These are phyloP conservation scores for Apiotrichum sp. DNA, from an alignment of 1,284 basidiomycete genomes.

Conservation along the genomic window DNA sequence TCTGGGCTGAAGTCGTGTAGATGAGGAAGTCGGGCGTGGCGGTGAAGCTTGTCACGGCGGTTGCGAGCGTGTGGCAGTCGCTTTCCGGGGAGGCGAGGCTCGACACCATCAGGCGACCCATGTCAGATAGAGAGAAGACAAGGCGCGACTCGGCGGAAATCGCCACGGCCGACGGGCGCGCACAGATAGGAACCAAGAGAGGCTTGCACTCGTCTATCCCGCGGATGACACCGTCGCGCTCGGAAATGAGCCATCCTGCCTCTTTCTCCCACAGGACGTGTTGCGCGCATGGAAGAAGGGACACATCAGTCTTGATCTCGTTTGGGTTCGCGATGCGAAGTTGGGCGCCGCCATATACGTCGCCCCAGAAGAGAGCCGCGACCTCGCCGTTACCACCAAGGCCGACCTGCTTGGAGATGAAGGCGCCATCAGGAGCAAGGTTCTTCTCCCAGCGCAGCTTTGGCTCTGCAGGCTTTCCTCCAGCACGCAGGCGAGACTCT, in stretches of 20 bases:
- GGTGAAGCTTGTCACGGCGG: conserved; percentile 71
- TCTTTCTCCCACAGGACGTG: conserved; percentile 26
- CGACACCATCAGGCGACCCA: conserved; percentile 58
- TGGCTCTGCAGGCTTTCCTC: conserved; percentile 57
- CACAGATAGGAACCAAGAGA: conserved; percentile 20
- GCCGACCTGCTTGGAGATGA: conserved; percentile 32
- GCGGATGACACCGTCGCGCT: conserved; percentile 22
- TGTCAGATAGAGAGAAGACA: conserved; percentile 62
- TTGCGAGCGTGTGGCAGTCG: conserved; percentile 50
- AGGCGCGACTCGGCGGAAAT: conserved; percentile 34
- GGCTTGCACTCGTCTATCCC: conserved; percentile 10
- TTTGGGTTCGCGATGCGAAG: conserved; percentile 11
- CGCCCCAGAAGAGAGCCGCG: conserved; percentile 25
- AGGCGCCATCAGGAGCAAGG: conserved; percentile 11
- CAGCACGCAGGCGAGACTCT: conserved; percentile 50
- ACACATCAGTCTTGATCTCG: not conserved
- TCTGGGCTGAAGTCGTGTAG: conserved; percentile 79
- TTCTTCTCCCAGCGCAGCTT: conserved; percentile 51
- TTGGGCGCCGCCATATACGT: conserved; percentile 1
- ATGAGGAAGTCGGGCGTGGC: conserved; percentile 76
- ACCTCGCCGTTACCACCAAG: conserved; percentile 26
- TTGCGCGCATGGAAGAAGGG: conserved; percentile 17
- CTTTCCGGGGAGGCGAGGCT: conserved; percentile 27
- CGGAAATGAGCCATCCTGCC: conserved; percentile 27
- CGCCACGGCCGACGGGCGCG: conserved; percentile 21